Base-by-base conservation (phyloP, 768 basidiomycete genomes). In the Boletus tomentosulus region DNA sequence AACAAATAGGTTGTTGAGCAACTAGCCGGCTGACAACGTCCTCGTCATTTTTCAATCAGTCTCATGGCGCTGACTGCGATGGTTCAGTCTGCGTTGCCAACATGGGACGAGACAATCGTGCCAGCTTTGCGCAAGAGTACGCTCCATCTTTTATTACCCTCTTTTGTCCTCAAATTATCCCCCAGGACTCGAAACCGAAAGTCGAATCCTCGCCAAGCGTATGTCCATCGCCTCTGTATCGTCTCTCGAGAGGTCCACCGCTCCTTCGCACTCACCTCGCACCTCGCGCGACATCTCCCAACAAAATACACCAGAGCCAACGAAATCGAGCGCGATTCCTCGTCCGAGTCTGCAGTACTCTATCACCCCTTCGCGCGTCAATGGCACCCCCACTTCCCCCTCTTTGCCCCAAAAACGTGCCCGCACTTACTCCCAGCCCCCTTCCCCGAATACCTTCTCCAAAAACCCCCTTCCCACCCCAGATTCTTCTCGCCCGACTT, bases 51-150 rank as follows among this genome's bases (percentile, higher is more conserved):
- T 44, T 44, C n/a, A 5, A 6, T 6, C 16, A 2, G 12, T 31
- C 45, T 43, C 10, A 31, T 30, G 77, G 74, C 77, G 50, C 56
- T 78, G 65, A 73, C 75, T 38, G 75, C 74, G 39, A 72, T 65
- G 22, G 66, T 72, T 34, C 73, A 73, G 57, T 74, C 60, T 30
- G 62, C 58, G 46, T 47, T 70, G 41, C 80, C 85, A 47, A 77
- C 82, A 35, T 92, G 89, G 88, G 89, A 90, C 68, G 88, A 89
- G 65, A 81, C 81, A 34, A 89, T 92, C 52, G 90, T 92, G 30
- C 90, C 89, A 51, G 78, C 86, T 38, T 76, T 92, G 35, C 80
- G 89, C 61, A 88, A 90, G 77, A 79, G 88, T 91, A 74, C 64
- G 80, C 48, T 25, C 19, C 51, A 15, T 52, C 25, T 41, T 22